Evolutionary conservation across 2,329 filamentous ascomycete genomes (phyloP).

Genomic region (Hymenoscyphus albidus): DNA sequence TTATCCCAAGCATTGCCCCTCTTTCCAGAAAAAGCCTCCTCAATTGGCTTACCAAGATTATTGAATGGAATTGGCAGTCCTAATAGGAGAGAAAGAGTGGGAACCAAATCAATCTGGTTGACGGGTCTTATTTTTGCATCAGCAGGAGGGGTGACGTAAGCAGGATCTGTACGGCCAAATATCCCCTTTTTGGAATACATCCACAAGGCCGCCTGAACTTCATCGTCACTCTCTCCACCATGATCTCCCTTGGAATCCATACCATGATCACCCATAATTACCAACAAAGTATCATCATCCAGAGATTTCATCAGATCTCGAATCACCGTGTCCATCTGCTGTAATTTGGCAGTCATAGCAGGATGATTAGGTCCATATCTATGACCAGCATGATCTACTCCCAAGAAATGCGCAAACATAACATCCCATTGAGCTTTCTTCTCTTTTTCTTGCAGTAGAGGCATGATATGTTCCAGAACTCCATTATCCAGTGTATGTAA

Average conservation of each 20-base stretch:
- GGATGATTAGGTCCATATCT: conserved; percentile 90
- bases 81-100: conserved; percentile 81
- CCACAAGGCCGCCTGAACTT: conserved; percentile 92
- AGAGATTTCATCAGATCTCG: conserved; percentile 65
- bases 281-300: conserved; percentile 80
- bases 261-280: conserved; percentile 98
- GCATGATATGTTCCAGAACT: conserved; percentile 85
- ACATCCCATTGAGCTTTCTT: conserved; percentile 79
- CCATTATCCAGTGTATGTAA: conserved; percentile 95
- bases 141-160: conserved; percentile 54
- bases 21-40: conserved; percentile 80
- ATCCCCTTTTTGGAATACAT: conserved; percentile 90
- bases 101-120: conserved; percentile 91
- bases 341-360: conserved; percentile 85
- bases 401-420: conserved; percentile 89
- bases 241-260: conserved; percentile 98
- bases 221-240: conserved; percentile 95
- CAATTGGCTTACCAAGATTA: conserved; percentile 87
- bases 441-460: conserved; percentile 60
- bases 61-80: conserved; percentile 95
- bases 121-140: conserved; percentile 74
- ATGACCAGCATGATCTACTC: conserved; percentile 95
- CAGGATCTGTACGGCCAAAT: conserved; percentile 72
- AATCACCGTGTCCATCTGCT: conserved; percentile 84
- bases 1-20: conserved; percentile 70